These are phyloP conservation scores for Zygotorulaspora sp. DNA, from an alignment of 805 yeast genomes.

Conservation along the genomic window DNA sequence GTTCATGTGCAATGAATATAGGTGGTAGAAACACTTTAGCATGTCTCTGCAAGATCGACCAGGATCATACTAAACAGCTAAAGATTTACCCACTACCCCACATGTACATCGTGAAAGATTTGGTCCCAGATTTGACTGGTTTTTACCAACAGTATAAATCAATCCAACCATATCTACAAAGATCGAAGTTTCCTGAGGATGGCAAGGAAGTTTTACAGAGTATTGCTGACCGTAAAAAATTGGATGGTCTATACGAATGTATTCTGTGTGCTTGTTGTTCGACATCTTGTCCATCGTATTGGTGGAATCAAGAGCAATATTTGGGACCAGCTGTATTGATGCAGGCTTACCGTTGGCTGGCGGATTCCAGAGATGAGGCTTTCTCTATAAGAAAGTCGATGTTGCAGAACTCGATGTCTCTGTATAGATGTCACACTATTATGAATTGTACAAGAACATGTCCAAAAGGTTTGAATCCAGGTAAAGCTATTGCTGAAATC, in stretches of 20 bases:
- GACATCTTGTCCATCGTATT: conserved; percentile 97
- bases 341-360: conserved; percentile 99
- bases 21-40: conserved; percentile 97
- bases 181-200: conserved; percentile 69
- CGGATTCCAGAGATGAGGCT: conserved; percentile 95
- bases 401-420: conserved; percentile 94
- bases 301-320: conserved; percentile 99
- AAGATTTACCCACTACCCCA: conserved; percentile 97
- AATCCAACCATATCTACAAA: conserved; percentile 93
- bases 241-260: conserved; percentile 97
- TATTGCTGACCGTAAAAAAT: conserved; percentile 87
- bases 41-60: conserved; percentile 90
- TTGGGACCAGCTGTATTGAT: conserved; percentile 97
- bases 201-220: conserved; percentile 92
- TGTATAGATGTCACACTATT: conserved; percentile 98
- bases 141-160: conserved; percentile 98
- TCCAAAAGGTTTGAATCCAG: conserved; percentile 98
- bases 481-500: conserved; percentile 94
- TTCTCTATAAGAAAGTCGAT: conserved; percentile 71
- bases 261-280: conserved; percentile 98
- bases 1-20: conserved; percentile 99
- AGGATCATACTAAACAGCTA: conserved; percentile 63
- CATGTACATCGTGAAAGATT: conserved; percentile 94
- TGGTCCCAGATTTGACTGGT: conserved; percentile 96
- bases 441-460: conserved; percentile 98